phyloP scores from a whole-genome alignment of 305 asterid species.

The Fraxinus velutina region DNA sequence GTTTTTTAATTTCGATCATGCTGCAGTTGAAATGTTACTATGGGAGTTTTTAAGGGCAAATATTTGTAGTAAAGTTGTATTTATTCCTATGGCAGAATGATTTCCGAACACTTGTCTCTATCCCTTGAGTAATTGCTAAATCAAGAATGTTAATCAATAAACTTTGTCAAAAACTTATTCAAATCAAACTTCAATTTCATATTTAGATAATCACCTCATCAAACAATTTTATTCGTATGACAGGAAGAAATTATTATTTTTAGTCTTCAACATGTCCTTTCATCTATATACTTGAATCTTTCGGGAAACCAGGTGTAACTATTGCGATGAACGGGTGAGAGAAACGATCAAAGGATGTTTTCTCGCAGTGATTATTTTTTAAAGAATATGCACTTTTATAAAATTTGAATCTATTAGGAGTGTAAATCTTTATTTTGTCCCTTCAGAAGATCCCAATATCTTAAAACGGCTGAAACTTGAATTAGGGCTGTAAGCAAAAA shows the following conservation, averaged over 20 bases:
- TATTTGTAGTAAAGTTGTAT: too few species aligned
- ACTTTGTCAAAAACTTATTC: too few species aligned
- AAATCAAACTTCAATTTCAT: too few species aligned
- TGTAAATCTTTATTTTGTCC: neutral
- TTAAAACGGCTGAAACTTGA: neutral
- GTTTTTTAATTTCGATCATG: neutral
- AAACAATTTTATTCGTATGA: too few species aligned
- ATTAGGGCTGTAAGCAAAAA: neutral
- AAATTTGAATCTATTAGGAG: neutral
- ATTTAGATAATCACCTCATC: too few species aligned
- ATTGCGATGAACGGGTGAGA: too few species aligned
- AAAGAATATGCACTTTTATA: neutral
- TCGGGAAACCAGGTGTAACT: neutral
- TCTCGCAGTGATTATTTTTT: neutral
- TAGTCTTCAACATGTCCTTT: neutral
- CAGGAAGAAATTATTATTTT: too few species aligned
- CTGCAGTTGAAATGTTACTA: neutral
- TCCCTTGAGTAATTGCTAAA: too few species aligned
- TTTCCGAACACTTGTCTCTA: too few species aligned
- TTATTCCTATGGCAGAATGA: too few species aligned
- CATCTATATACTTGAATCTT: neutral
- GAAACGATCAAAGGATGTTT: neutral
- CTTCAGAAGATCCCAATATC: neutral
- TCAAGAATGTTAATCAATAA: too few species aligned
- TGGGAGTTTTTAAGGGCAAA: too few species aligned